Percentiles rank a stretch among this genome's conserved stretches.
These are phyloP conservation scores for Dactylonectria estremocensis DNA, from an alignment of 2,329 filamentous ascomycete species.

Conservation along the genomic window DNA sequence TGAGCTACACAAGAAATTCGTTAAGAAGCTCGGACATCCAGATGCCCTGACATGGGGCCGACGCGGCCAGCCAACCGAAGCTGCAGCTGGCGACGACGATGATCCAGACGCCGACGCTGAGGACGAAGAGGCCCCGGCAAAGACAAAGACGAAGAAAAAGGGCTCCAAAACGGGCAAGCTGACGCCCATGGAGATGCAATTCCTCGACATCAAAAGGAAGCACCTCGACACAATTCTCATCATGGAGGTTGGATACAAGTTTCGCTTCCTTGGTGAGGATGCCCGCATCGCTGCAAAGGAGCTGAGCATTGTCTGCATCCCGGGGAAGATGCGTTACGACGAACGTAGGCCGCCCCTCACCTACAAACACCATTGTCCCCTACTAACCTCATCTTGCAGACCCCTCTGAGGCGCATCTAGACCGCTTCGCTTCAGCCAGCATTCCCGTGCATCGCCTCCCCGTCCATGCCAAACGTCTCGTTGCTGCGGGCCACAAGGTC, in stretches of 20 bases:
- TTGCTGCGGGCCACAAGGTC: constrained; percentile 94
- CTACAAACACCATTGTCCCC: not conserved
- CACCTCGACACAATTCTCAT: constrained; percentile 92
- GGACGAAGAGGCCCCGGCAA: constrained; percentile 65
- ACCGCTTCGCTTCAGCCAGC: constrained; percentile 94
- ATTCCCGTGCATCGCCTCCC: constrained; percentile 93
- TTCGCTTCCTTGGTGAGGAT: constrained; percentile 96
- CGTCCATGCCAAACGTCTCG: constrained; percentile 93
- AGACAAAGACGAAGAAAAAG: constrained; percentile 76
- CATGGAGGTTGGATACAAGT: constrained; percentile 98
- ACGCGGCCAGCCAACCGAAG: constrained; percentile 69
- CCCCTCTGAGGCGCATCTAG: constrained; percentile 90
- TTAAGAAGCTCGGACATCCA: constrained; percentile 89
- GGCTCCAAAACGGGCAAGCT: constrained; percentile 81
- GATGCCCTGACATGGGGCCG: constrained; percentile 82
- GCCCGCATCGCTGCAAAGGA: constrained; percentile 90
- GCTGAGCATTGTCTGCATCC: constrained; percentile 95
- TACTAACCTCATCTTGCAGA: constrained; percentile 61
- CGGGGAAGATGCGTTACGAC: constrained; percentile 94
- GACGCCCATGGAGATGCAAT: constrained; percentile 94
- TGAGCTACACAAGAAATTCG: constrained; percentile 85
- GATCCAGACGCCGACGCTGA: constrained; percentile 72
- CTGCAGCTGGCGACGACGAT: constrained; percentile 68
- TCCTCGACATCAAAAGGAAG: constrained; percentile 93
- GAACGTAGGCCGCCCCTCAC: constrained; percentile 71